Evolutionary conservation across 495 filamentous ascomycete species (phyloP), one percentile per base, ranked within the genome.

Genomic region (Baudoinia panamericana): DNA sequence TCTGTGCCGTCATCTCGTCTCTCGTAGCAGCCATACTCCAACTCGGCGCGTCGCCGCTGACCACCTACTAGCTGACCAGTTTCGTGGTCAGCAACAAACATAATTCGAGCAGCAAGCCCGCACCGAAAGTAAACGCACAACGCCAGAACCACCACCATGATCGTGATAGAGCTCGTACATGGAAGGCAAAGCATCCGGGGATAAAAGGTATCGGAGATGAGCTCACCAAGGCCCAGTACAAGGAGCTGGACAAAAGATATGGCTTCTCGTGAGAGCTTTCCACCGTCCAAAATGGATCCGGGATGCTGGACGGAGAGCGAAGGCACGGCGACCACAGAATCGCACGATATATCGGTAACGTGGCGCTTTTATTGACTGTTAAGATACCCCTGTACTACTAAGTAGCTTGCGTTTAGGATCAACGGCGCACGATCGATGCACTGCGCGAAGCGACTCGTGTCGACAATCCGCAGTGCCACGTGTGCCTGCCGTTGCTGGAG

Each of bases 331-430:
- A n/a, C n/a, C n/a, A n/a, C n/a, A n/a, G n/a, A n/a, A n/a, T n/a
- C n/a, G n/a, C n/a, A n/a, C n/a, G n/a, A n/a, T n/a, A 18, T 3
- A 8, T 2, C 28, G 45, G 45, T 48, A 43, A 48, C n/a, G 45
- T 43, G 39, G 15, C 26, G 25, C 29, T 19, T 30, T 19, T 31
- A 19, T 33, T 17, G 12, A 19, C 31, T 32, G 3, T 5, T 21
- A 31, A 31, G 45, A 48, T 48, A 48, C 45, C 45, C 45, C 31
- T 48, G 39, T 43, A 42, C 39, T 42, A 43, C 45, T 48, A 48
- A 40, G 25, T 47, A 40, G 37, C 44, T 47, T 33, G 29, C 38
- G 27, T 36, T 36, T 34, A 34, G 31, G 31, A 4, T 16, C 33
- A 17, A 30, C 31, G 13, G 30, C 31, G 31, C 22, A 15, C 11